Base-by-base conservation (phyloP, 1,284 basidiomycete genomes). In the Ceratobasidium theobromae region DNA sequence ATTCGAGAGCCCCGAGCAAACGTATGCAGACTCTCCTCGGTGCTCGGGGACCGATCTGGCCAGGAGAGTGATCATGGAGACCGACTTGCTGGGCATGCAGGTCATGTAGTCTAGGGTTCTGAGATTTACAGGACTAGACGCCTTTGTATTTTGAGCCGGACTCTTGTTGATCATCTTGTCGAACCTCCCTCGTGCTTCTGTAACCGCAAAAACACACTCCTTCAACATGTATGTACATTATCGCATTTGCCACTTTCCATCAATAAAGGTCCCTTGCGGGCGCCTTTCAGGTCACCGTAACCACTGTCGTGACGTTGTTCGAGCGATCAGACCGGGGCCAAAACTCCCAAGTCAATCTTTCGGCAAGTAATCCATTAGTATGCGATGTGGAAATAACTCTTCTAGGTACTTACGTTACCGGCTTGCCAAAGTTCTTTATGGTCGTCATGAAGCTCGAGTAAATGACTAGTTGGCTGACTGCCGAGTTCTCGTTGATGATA, bases 321-420 rank as follows among this genome's bases (percentile, higher is more conserved):
- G 53, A 45, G 1, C 60, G n/a, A 27, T 68, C 67, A 16, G 52
- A 18, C 11, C 67, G 58, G 6, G 67, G 67, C 67, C 67, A 68
- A 53, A 68, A 68, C 53, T 68, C 67, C 54, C 53, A 68, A 3
- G 67, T 68, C 49, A 68, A 28, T 11, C 67, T 68, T 27, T 1
- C 16, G 40, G n/a, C 30, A 6, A 23, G n/a, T 21, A 32, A 3
- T 11, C 28, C n/a, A 33, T 58, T 23, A 46, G 46, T 27, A 35
- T 11, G 21, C 4, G 14, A 35, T 9, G 1, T 11, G n/a, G 28
- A 1, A 8, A 9, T 2, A 21, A 27, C n/a, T 4, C 2, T 23
- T 5, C 4, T 32, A 64, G 8, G 43, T 21, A 53, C 52, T 67
- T 51, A 67, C 51, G 66, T 58, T 38, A 60, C 58, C 3, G 58